Evolutionary conservation across 805 yeast species (phyloP), one percentile per base, ranked within the genome.

Genomic region (Kodamaea nitidulidarum): DNA sequence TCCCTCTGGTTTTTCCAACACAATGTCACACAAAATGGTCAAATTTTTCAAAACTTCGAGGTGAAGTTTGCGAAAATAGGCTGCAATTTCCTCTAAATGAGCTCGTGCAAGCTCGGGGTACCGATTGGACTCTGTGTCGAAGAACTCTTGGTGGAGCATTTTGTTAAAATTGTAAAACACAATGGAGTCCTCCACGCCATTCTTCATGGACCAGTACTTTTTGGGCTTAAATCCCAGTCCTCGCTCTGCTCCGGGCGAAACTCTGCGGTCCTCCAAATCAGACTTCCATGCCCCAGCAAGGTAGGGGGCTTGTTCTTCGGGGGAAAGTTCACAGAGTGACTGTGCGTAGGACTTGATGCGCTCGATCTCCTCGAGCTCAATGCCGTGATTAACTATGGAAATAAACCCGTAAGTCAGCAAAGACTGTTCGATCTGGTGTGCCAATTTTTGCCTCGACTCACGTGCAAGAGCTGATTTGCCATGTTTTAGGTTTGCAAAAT

Each of bases 1-100:
- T 1, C 77, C 78, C 44, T 73, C 76, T 3, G 73, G 74, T n/a
- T 71, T 50, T 43, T 67, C 70, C 38, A 73, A 52, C 9, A 71
- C 61, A 34, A 71, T 55, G 48, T 73, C 78, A 49, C 75, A 67
- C 32, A 73, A 51, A 7, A 48, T 50, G 6, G 64, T 49, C 3
- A 73, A 52, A 41, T 63, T 66, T 20, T 55, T 47, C 39, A 72
- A 52, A 5, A 71, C 64, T 21, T 51, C 56, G 16, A 49, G 36
- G 41, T 73, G 77, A n/a, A 73, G 37, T 21, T 47, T 47, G 28
- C 58, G 52, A 51, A 54, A 72, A 46, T 71, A 73, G 11, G 49
- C 54, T 11, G 63, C 51, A 29, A 73, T 52, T 39, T 71, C 76
- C 17, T 58, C 52, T 22, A 70, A 47, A 41, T 71, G 66, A n/a